phyloP scores from a whole-genome alignment of 805 yeast genomes.

The Saturnispora zaruensis region DNA sequence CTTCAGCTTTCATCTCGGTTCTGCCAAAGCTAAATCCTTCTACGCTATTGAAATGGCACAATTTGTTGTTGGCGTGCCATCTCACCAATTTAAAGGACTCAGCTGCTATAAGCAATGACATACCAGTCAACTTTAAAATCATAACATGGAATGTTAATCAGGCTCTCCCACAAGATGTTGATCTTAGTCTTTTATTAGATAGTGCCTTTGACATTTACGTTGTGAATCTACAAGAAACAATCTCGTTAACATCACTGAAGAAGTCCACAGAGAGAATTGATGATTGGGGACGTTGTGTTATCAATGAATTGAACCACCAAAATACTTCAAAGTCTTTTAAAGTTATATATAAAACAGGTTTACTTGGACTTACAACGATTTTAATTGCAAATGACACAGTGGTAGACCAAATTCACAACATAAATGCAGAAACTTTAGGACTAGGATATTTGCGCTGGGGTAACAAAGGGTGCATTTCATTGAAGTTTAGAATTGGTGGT shows the following conservation, averaged over 20 bases:
- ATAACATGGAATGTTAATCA: conserved; percentile 35
- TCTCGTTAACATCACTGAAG: conserved; percentile 38
- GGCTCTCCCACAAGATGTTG: conserved; percentile 11
- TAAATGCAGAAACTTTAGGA: conserved; percentile 39
- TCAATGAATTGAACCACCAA: conserved; percentile 18
- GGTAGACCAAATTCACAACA: conserved; percentile 31
- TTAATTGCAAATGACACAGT: conserved; percentile 29
- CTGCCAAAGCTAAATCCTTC: conserved; percentile 20
- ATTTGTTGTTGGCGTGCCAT: conserved; percentile 10
- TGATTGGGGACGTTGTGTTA: conserved; percentile 27
- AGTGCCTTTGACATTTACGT: conserved; percentile 29
- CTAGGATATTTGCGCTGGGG: conserved; percentile 46
- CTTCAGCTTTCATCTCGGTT: conserved; percentile 1
- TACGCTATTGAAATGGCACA: conserved; percentile 18
- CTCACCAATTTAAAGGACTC: conserved; percentile 4
- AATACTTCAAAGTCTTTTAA: conserved; percentile 20
- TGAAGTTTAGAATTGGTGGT: conserved; percentile 35
- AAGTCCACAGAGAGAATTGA: conserved; percentile 28
- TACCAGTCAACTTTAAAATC: conserved; percentile 6
- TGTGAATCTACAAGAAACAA: conserved; percentile 42
- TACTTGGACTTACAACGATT: conserved; percentile 45
- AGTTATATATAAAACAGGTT: conserved; percentile 36
- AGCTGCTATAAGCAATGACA: conserved; percentile 9
- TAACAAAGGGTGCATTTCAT: conserved; percentile 50
- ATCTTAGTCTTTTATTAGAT: not conserved